phyloP scores from a whole-genome alignment of 176 grass and related monocot genomes.

The Poa pratensis region DNA sequence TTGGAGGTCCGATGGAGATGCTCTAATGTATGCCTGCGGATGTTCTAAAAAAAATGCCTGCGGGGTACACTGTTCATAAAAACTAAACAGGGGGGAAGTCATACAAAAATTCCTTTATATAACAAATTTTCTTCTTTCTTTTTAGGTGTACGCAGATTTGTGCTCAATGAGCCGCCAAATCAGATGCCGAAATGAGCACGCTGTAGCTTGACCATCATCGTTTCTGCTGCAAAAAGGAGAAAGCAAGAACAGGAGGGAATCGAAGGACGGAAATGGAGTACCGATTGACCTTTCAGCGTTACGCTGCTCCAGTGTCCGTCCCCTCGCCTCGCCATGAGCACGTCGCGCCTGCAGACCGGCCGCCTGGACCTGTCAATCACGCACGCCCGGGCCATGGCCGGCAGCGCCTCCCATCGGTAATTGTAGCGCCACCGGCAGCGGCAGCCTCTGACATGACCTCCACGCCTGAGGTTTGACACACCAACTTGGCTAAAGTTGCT shows the following conservation, averaged over 20 bases:
- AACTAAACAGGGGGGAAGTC: no score
- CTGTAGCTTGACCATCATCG: not conserved
- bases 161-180: not conserved
- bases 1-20: no score
- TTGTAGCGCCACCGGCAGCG: slow-evolving; percentile 24
- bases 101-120: no score
- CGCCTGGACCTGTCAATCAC: slow-evolving; percentile 46
- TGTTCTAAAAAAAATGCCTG: no score
- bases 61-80: no score
- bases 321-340: not conserved
- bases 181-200: not conserved
- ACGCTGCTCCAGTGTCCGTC: not conserved
- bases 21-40: no score
- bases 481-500: slow-evolving; percentile 38
- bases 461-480: not conserved
- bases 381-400: slow-evolving; percentile 20
- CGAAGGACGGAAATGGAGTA: not conserved
- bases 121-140: no score
- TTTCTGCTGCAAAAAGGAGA: not conserved
- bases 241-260: not conserved
- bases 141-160: not conserved
- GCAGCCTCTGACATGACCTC: slow-evolving; percentile 3
- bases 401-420: slow-evolving; percentile 38
- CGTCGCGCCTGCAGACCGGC: slow-evolving; percentile 18
- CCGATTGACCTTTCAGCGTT: not conserved